Evolutionary conservation across 2,329 filamentous ascomycete genomes (phyloP), one percentile per base, ranked within the genome.

Genomic region (Fusarium sp.): DNA sequence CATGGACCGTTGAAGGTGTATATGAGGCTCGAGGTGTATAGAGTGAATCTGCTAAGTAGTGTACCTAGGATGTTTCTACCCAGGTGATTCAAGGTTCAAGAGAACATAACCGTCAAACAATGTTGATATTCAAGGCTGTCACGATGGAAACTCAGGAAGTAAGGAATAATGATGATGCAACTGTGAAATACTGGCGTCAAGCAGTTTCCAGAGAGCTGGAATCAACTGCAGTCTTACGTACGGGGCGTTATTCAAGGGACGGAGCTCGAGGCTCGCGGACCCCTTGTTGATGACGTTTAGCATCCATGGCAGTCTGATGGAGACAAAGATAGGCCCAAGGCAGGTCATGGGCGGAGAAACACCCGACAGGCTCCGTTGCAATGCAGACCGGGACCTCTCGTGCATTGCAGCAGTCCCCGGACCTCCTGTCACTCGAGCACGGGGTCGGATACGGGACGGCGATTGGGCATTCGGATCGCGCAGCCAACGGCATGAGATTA

Each of bases 361-460:
- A 39, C 22, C 50, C 45, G 50, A 53, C 35, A 60, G 58, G 41
- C 50, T 36, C 58, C 46, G 36, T 66, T 50, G 46, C 26, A 34
- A 47, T 47, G 56, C 47, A 47, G 36, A 58, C 11, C 11, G 31
- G 31, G 31, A 34, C 31, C 36, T 49, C 32, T 53, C 46, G 32
- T 32, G 58, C 58, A 61, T 43, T 41, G 44, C 35, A 44, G 29
- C 8, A n/a, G n/a, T 36, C 29, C 25, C 42, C 64, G 63, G 60
- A 61, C 41, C 61, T 32, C 70, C 71, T 74, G 70, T 75, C 72
- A 66, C 67, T 72, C 56, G 64, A 62, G 70, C 74, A 76, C 74
- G 74, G 69, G 74, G 73, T 64, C 41, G 32, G 42, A 70, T 65
- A 52, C 56, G 64, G 41, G 32, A 52, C 58, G 47, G 53, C 64